A percentile compares a stretch with the other conserved stretches of the same genome.
Conservation (phyloP, 2,329 filamentous ascomycete species). For the Tolypocladium sp. region DNA sequence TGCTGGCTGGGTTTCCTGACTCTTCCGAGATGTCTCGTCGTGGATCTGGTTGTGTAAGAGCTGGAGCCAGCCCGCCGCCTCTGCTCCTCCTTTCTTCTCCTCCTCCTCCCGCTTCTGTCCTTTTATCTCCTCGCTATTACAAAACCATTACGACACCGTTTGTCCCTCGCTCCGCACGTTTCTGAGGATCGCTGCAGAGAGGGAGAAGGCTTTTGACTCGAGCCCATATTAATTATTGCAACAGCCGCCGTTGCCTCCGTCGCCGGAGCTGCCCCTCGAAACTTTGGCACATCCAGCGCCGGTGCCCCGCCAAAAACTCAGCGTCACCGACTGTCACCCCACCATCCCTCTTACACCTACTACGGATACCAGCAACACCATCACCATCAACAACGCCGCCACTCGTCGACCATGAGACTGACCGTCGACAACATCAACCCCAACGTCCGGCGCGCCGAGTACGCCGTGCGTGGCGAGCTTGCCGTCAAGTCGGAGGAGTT, state of each 20-base stretch:
- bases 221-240: background rate
- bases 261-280: background rate
- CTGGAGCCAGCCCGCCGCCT: background rate
- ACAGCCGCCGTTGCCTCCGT: background rate
- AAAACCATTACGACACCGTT: background rate
- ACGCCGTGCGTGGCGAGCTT: conserved; percentile 93
- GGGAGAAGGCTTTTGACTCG: background rate
- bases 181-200: background rate
- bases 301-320: conserved; percentile 5
- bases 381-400: conserved; percentile 24
- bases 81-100: background rate
- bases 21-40: background rate
- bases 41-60: background rate
- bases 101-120: background rate
- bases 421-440: conserved; percentile 87
- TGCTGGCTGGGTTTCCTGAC: background rate
- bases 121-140: background rate
- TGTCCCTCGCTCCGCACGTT: background rate
- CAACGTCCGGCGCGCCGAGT: conserved; percentile 77
- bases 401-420: conserved; percentile 39
- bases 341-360: conserved; percentile 1
- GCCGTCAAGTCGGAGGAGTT: conserved; percentile 90
- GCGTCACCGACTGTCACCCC: background rate
- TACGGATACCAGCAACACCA: conserved; percentile 6
- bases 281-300: background rate